Conservation (phyloP, 202 grass and related monocot species). For the Carex sylvatica region DNA sequence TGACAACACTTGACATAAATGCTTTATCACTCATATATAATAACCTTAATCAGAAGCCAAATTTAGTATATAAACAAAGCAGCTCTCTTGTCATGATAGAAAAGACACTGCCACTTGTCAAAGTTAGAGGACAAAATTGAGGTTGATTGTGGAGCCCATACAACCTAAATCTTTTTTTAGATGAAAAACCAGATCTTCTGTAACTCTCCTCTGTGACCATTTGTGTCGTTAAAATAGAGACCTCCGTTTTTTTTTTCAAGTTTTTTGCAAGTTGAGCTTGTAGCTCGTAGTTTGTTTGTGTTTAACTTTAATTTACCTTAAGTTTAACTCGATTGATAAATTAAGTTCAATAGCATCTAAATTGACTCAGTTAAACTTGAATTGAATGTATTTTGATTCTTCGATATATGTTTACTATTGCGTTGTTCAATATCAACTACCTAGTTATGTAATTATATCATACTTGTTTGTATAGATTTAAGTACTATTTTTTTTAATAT, state of each 20-base stretch:
- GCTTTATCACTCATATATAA: not conserved
- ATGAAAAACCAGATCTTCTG: not conserved
- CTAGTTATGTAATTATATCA: not conserved
- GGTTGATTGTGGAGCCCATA: conserved; percentile 6
- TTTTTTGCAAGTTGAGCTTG: not conserved
- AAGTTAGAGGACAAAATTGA: not conserved
- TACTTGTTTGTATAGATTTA: not conserved
- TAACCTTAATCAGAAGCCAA: conserved; percentile 6
- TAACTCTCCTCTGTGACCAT: not conserved
- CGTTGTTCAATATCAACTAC: not conserved
- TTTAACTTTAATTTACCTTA: not conserved
- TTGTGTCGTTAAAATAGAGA: not conserved
- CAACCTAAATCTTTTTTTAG: not conserved
- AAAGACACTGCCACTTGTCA: conserved; percentile 2
- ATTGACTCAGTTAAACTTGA: not conserved
- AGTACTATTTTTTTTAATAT: not conserved
- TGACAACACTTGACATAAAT: conserved; percentile 5
- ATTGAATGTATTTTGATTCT: not conserved
- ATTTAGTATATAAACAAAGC: not conserved
- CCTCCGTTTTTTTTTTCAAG: not conserved
- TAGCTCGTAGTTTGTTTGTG: not conserved
- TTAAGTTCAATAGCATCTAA: not conserved
- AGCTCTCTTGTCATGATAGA: conserved; percentile 8
- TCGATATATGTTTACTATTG: not conserved
- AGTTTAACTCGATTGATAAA: too few species aligned